A percentile compares a stretch with the other conserved stretches of the same genome.
Evolutionary conservation across 2,329 filamentous ascomycete species (phyloP).

Genomic region (Setomelanomma holmii): DNA sequence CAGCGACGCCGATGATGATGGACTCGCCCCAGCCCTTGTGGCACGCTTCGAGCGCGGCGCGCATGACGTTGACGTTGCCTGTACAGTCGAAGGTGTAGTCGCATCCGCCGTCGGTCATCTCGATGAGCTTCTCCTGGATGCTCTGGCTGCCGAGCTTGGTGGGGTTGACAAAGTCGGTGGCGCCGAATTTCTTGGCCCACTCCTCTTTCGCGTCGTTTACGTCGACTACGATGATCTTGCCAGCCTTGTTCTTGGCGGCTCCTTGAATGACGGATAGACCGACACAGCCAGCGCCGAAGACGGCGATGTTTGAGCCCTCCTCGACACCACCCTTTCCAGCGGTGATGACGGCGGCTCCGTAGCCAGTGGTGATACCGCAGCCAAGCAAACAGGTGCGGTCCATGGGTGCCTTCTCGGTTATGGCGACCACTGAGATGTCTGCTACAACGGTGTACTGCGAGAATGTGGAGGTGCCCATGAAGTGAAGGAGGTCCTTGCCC

Average conservation of each 20-base stretch:
- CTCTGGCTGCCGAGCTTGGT: constrained; percentile 70
- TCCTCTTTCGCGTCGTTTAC: constrained; percentile 90
- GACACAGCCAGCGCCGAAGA: constrained; percentile 96
- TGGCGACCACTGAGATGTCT: constrained; percentile 96
- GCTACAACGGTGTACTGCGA: constrained; percentile 98
- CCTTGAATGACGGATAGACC: constrained; percentile 95
- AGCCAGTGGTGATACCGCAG: constrained; percentile 98
- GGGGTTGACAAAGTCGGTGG: constrained; percentile 96
- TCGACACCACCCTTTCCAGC: constrained; percentile 75
- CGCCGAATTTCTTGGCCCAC: constrained; percentile 94
- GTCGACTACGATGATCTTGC: constrained; percentile 78
- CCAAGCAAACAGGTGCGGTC: constrained; percentile 95
- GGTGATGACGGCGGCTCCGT: constrained; percentile 93
- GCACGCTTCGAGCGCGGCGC: constrained; percentile 92
- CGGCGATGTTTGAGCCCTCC: constrained; percentile 84
- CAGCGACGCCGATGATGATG: constrained; percentile 96
- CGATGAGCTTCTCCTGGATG: constrained; percentile 89
- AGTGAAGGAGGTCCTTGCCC: constrained; percentile 94
- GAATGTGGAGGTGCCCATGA: constrained; percentile 99
- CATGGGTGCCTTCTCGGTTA: constrained; percentile 89
- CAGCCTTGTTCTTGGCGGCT: constrained; percentile 81
- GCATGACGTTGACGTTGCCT: constrained; percentile 95
- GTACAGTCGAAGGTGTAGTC: constrained; percentile 99
- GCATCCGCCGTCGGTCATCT: constrained; percentile 97
- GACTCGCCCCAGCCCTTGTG: constrained; percentile 99